Conservation (phyloP, 164 flowering plant genomes). For the Dillenia turbinata region DNA sequence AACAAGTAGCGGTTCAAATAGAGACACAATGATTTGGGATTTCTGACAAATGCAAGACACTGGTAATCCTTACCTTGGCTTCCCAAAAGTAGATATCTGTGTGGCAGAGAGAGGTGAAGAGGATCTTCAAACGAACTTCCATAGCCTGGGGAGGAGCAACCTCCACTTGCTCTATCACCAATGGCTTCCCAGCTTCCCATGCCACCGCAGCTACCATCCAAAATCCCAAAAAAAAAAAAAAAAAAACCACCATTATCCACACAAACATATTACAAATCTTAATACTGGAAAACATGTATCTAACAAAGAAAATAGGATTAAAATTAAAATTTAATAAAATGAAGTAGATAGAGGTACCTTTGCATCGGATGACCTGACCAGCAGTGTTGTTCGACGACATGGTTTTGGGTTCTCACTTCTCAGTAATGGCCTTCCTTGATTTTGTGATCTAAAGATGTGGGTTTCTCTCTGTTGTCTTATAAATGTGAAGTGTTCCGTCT, state of each 20-base stretch:
- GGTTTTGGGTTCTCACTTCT: too few relatives aligned
- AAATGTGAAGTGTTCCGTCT: too few relatives aligned
- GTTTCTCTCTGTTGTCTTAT: too few relatives aligned
- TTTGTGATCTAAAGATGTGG: too few relatives aligned
- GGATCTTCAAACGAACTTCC: conserved; percentile 64
- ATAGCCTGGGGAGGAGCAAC: conserved; percentile 63
- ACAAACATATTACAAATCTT: neutral
- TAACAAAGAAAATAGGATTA: neutral
- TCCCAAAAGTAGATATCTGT: conserved; percentile 73
- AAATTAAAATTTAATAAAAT: neutral
- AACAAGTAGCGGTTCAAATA: neutral
- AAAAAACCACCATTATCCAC: neutral
- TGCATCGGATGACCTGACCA: conserved; percentile 36
- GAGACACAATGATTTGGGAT: neutral
- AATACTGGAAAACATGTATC: too few relatives aligned
- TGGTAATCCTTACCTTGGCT: conserved; percentile 35
- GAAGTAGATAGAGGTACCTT: conserved; percentile 11
- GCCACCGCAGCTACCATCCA: conserved; percentile 54
- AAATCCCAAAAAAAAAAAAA: neutral
- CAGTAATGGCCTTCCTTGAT: too few relatives aligned
- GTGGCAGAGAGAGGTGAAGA: conserved; percentile 56
- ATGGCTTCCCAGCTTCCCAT: conserved; percentile 75
- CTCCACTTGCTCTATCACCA: conserved; percentile 64
- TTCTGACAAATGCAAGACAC: neutral
- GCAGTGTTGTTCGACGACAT: conserved; percentile 19